These are phyloP conservation scores for Fusarium brevicatenulatum DNA, from an alignment of 2,329 filamentous ascomycete species.

Conservation along the genomic window DNA sequence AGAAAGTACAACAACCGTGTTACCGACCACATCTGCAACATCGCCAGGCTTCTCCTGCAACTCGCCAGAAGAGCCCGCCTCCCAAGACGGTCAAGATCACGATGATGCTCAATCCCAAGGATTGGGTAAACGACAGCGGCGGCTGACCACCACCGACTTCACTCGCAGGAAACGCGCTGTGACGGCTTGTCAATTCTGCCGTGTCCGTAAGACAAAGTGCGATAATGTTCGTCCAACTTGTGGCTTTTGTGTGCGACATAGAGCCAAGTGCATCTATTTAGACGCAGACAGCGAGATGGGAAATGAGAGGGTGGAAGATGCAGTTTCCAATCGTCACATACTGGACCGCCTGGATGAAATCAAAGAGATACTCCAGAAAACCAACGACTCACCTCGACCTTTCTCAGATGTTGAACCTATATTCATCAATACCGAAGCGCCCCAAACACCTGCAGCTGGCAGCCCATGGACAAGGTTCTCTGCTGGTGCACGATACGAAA, in stretches of 20 bases:
- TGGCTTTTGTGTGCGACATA: slow-evolving; percentile 21
- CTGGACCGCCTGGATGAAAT: slow-evolving; percentile 9
- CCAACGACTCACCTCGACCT: not conserved
- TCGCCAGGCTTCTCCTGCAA: not conserved
- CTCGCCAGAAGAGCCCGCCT: not conserved
- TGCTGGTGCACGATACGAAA: not conserved
- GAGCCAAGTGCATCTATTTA: slow-evolving; percentile 9
- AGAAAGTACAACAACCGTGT: not conserved
- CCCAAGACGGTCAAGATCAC: not conserved
- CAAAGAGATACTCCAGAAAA: slow-evolving; percentile 5
- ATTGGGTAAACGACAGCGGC: not conserved
- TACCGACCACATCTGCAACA: not conserved
- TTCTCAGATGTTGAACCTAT: not conserved
- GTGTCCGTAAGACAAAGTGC: slow-evolving; percentile 28
- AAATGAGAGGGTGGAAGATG: not conserved
- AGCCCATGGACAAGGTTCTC: not conserved
- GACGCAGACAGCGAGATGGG: not conserved
- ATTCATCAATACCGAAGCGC: not conserved
- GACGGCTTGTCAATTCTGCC: slow-evolving; percentile 25
- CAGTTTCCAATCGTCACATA: slow-evolving; percentile 5
- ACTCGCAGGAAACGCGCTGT: slow-evolving; percentile 22
- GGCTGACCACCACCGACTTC: not conserved
- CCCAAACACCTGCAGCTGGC: not conserved
- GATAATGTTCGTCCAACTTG: slow-evolving; percentile 23
- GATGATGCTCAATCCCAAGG: not conserved